Base-by-base conservation (phyloP, 2,329 filamentous ascomycete genomes). In the Claviceps purpurea region DNA sequence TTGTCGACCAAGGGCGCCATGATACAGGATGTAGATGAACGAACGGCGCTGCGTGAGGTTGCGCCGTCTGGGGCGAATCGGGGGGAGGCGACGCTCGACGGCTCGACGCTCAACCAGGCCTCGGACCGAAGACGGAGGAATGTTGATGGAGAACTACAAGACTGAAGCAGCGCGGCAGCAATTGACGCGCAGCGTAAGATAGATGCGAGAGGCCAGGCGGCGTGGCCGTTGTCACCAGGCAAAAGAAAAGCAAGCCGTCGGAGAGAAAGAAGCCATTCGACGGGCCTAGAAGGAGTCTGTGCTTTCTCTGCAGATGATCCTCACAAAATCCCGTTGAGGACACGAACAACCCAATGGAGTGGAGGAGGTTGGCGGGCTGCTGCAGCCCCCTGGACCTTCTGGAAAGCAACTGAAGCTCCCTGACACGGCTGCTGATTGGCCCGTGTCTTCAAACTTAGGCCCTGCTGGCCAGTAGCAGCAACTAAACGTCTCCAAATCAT, bases 1-100 rank as follows among this genome's bases (percentile, higher is more conserved):
- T 89, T 91, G 72, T 95, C 87, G 69, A 97, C 89, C 69, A 98
- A 85, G 68, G 84, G 82, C 72, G 84, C 77, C 83, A 85, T 86
- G 64, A 48, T 56, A 56, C 53, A 47, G 52, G 64, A 47, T 56
- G 56, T 52, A 49, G 52, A 50, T 20, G 39, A 8, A 4, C 45
- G 5, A 22, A 43, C 47, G 50, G 50, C 43, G 45, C 43, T 37
- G 47, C 20, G 30, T 13, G 43, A 50, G 14, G 34, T 37, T 47
- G 47, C 49, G 45, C 43, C 24, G 42, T 50, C 44, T 48, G 24
- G 51, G 41, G 43, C 43, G 40, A 45, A 43, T 41, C 47, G 42
- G 51, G 20, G 47, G 37, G 47, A 16, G 43, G 46, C 38, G 51
- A 50, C 20, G n/a, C n/a, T n/a, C n/a, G n/a, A n/a, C n/a, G n/a